A percentile compares a stretch with the other conserved stretches of the same genome.
phyloP scores from a whole-genome alignment of 2,329 filamentous ascomycete species.

The Fusarium sacchari region DNA sequence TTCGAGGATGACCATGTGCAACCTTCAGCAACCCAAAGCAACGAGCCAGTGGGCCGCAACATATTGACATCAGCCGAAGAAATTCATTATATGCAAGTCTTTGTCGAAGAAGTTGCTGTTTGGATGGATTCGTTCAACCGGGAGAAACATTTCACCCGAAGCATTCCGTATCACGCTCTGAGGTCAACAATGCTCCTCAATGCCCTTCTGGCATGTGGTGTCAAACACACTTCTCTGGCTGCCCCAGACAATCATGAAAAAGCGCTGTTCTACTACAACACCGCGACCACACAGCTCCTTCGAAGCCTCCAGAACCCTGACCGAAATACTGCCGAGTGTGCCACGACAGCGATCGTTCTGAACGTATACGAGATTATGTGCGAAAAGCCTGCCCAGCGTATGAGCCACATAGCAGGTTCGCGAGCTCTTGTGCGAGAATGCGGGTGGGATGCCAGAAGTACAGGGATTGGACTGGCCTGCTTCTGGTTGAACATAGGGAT shows the following conservation, averaged over 20 bases:
- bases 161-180: conserved; percentile 85
- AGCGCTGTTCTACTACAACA: conserved; percentile 85
- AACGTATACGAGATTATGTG: conserved; percentile 96
- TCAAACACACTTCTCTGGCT: conserved; percentile 79
- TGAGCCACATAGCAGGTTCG: conserved; percentile 89
- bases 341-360: conserved; percentile 85
- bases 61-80: conserved; percentile 81
- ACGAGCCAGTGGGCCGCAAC: conserved; percentile 55
- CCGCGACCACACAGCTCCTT: conserved; percentile 81
- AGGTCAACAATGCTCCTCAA: conserved; percentile 89
- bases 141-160: conserved; percentile 84
- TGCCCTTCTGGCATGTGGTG: conserved; percentile 88
- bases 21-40: background rate
- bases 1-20: conserved; percentile 8
- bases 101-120: conserved; percentile 86
- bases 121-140: conserved; percentile 96
- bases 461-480: conserved; percentile 84
- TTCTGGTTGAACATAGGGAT: conserved; percentile 95
- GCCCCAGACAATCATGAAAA: conserved; percentile 80
- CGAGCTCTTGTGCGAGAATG: conserved; percentile 89
- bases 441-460: conserved; percentile 82
- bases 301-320: conserved; percentile 84
- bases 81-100: conserved; percentile 89
- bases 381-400: conserved; percentile 79
- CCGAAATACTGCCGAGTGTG: conserved; percentile 84